Evolutionary conservation across 768 basidiomycete species (phyloP).

Genomic region (Trametes coccinea): DNA sequence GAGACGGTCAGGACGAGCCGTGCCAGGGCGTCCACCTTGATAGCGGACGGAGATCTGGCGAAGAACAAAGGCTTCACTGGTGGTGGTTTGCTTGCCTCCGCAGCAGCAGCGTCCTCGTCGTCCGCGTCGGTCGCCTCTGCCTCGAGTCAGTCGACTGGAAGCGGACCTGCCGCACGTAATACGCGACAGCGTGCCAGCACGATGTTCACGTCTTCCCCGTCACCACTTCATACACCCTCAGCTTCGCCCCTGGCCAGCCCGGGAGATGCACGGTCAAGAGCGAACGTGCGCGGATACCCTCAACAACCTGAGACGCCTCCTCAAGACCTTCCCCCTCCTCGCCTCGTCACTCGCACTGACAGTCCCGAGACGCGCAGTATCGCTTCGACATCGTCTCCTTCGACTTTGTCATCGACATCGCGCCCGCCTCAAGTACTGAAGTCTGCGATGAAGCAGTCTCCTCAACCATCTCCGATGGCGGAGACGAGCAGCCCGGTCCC

Average conservation of each 20-base stretch:
- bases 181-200: slow-evolving; percentile 16
- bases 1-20: slow-evolving; percentile 12
- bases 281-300: slow-evolving; percentile 7
- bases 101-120: neutral
- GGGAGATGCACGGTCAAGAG: neutral
- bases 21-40: slow-evolving; percentile 21
- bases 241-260: slow-evolving; percentile 12
- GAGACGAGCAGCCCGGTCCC: neutral
- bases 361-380: slow-evolving; percentile 6
- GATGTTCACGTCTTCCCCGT: slow-evolving; percentile 8
- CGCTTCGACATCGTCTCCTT: neutral
- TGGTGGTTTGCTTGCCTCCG: slow-evolving; percentile 25
- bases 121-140: slow-evolving; percentile 5
- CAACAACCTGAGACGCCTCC: slow-evolving; percentile 5
- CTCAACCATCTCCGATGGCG: slow-evolving; percentile 3
- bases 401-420: neutral
- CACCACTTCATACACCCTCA: slow-evolving; percentile 4
- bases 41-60: slow-evolving; percentile 15
- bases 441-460: slow-evolving; percentile 14
- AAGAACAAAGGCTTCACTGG: slow-evolving; percentile 30
- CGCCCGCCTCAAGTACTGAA: slow-evolving; percentile 9
- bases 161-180: neutral
- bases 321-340: neutral
- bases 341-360: neutral
- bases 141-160: slow-evolving; percentile 12